Percentiles rank a stretch among this genome's conserved stretches.
These are phyloP conservation scores for Phytophthora macrochlamydospora DNA, from an alignment of 352 stramenopile species.

Conservation along the genomic window DNA sequence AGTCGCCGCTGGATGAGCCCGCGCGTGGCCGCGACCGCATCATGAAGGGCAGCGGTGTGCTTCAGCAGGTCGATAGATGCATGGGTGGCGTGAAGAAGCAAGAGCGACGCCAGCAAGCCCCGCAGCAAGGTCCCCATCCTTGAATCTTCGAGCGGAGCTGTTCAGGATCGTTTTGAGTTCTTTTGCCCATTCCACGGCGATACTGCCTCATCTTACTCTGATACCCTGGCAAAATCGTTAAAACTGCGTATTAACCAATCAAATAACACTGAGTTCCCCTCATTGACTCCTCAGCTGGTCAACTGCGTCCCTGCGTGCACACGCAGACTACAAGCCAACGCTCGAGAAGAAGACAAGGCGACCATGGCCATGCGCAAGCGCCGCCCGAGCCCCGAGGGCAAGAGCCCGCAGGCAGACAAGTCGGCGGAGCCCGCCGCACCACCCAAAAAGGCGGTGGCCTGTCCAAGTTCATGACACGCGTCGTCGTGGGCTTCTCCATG, in stretches of 20 bases:
- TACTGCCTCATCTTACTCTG: too few species aligned
- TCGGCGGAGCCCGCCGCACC: conserved; percentile 5
- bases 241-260: too few species aligned
- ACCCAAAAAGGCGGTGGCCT: conserved; percentile 30
- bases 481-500: conserved; percentile 79
- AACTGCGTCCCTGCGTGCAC: neutral
- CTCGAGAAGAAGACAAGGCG: neutral
- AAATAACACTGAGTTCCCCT: neutral
- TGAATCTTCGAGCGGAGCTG: conserved; percentile 24
- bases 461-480: conserved; percentile 74
- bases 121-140: conserved; percentile 1
- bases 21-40: conserved; percentile 51
- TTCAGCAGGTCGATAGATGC: conserved; percentile 22
- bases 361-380: conserved; percentile 52
- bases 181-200: too few species aligned
- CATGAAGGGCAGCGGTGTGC: conserved; percentile 31
- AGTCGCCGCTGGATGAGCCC: conserved; percentile 66
- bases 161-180: neutral
- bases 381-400: conserved; percentile 34
- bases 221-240: too few species aligned
- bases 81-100: conserved; percentile 18
- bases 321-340: neutral
- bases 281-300: neutral
- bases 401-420: conserved; percentile 18
- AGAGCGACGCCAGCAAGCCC: conserved; percentile 2